Base-by-base conservation (phyloP, 805 yeast genomes). In the Torulaspora quercuum region DNA sequence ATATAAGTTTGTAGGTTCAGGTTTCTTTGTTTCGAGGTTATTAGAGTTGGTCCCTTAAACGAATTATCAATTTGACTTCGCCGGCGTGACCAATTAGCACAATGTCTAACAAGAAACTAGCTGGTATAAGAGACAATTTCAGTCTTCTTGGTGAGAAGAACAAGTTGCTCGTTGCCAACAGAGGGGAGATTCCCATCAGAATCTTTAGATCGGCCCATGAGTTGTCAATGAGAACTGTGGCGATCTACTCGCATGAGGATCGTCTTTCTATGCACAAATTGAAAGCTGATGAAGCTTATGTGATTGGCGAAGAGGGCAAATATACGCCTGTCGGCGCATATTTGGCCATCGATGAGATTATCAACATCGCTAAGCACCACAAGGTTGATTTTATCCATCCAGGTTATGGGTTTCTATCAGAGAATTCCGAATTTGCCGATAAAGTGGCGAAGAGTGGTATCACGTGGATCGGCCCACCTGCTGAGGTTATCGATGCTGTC, bases 181-280 rank as follows among this genome's bases (percentile, higher is more conserved):
- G 92, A 68, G 92, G 90, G 53, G 90, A 83, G 63, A 82, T 82
- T 52, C 90, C 90, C 28, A 80, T 82, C 56, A 68, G 92, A 67
- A 89, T 90, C 61, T 90, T 90, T 68, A 78, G 98, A 68, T 82
- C 97, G 23, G 98, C 98, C 44, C 98, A 92, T 67, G 98, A 90
- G 66, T 72, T 90, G 57, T 83, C 95, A 14, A 86, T 92, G 95
- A 88, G 85, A 57, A 89, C 98, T 0, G 96, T 92, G 26, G 98
- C 97, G 29, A 82, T 90, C 58, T 90, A 88, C 65, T 88, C 97
- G 22, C 95, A 90, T 61, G 97, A 92, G 67, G 98, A 90, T 64
- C 72, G 95, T 45, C 72, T 90, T 54, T 82, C 95, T 8, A 86
- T 88, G 89, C 97, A 92, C 68, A 74, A 97, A 56, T 71, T 90